A percentile compares a stretch with the other conserved stretches of the same genome.
Conservation (phyloP, 805 yeast genomes). For the Sugiyamaella marilandica region DNA sequence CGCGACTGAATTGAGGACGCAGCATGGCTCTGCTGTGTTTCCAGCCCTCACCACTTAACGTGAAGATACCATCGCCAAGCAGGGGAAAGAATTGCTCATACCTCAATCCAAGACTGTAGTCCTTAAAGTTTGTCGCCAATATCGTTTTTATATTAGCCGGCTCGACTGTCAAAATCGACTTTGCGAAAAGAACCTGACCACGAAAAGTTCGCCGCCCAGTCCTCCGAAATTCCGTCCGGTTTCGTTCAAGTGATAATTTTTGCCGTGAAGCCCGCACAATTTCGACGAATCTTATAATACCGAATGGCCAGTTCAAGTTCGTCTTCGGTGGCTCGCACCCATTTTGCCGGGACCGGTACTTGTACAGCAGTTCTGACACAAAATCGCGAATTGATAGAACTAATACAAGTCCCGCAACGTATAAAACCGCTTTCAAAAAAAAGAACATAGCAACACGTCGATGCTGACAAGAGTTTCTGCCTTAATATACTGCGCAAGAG, state of each 20-base stretch:
- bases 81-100: slow-evolving; percentile 27
- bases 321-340: neutral
- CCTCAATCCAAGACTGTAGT: slow-evolving; percentile 30
- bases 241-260: neutral
- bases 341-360: neutral
- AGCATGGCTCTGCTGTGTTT: slow-evolving; percentile 35
- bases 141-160: slow-evolving; percentile 34
- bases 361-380: neutral
- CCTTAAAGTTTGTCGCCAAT: slow-evolving; percentile 32
- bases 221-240: neutral
- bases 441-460: neutral
- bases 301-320: neutral
- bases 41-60: slow-evolving; percentile 35
- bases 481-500: too few species aligned
- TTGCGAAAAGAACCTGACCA: neutral
- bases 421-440: neutral
- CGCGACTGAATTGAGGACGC: slow-evolving; percentile 34
- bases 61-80: slow-evolving; percentile 36
- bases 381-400: neutral
- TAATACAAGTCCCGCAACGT: neutral
- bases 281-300: neutral
- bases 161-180: slow-evolving; percentile 22
- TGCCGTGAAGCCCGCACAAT: neutral
- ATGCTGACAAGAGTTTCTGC: too few species aligned
- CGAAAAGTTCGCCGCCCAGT: neutral